Percentiles rank a stretch among this genome's conserved stretches.
These are phyloP conservation scores for Russula sp. DNA, from an alignment of 768 basidiomycete genomes.

Conservation along the genomic window DNA sequence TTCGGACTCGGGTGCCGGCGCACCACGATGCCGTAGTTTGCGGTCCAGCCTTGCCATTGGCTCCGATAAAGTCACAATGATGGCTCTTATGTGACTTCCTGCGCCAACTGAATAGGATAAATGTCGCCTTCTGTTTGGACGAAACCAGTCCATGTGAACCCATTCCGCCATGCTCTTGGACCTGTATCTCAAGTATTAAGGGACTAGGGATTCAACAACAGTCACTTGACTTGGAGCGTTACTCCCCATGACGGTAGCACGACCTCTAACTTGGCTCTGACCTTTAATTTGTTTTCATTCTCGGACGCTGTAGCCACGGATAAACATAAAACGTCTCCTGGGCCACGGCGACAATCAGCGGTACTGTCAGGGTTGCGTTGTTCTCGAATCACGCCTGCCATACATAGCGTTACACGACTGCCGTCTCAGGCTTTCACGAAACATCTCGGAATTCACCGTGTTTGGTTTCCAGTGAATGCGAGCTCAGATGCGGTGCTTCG, in stretches of 20 bases:
- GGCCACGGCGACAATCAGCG: slow-evolving; percentile 8
- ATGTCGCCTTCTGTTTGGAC: slow-evolving; percentile 1
- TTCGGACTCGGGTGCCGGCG: background rate
- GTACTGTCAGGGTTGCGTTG: background rate
- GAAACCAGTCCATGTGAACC: slow-evolving; percentile 7
- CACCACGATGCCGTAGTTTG: slow-evolving; percentile 12
- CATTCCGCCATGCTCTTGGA: slow-evolving; percentile 3
- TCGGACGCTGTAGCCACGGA: slow-evolving; percentile 3
- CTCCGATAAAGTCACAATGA: background rate
- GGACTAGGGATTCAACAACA: slow-evolving; percentile 2
- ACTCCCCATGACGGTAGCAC: background rate
- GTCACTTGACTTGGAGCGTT: slow-evolving; percentile 14
- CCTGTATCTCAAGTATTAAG: slow-evolving; percentile 13
- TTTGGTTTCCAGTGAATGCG: background rate
- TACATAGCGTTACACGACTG: background rate
- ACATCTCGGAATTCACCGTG: background rate
- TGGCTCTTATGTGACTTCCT: slow-evolving; percentile 4
- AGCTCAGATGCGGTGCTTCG: background rate
- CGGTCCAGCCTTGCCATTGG: background rate
- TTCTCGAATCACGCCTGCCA: slow-evolving; percentile 1
- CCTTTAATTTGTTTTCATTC: background rate
- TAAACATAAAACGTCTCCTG: background rate
- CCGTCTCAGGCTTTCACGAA: background rate
- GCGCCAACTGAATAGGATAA: slow-evolving; percentile 15
- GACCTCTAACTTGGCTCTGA: slow-evolving; percentile 11